phyloP scores from a whole-genome alignment of 2,329 filamentous ascomycete genomes.

The Akanthomyces uredinophilus region DNA sequence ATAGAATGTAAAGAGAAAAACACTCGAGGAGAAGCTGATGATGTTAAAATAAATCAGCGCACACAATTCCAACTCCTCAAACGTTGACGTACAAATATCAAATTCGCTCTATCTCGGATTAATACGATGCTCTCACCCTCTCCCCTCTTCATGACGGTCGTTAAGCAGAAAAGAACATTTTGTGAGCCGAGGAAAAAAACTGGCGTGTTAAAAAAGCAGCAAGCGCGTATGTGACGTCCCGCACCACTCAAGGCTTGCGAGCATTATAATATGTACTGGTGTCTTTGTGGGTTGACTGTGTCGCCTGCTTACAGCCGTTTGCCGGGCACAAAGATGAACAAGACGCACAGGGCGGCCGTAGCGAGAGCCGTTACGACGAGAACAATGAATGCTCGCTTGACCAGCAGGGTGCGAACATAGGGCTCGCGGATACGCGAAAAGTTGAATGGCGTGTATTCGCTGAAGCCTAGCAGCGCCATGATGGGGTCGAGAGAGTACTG shows the following conservation, averaged over 20 bases:
- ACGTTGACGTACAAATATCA: constrained; percentile 1
- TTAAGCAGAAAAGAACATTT: not conserved
- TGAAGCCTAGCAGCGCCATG: constrained; percentile 81
- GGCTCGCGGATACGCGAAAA: constrained; percentile 85
- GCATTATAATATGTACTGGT: constrained; percentile 3
- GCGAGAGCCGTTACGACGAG: constrained; percentile 69
- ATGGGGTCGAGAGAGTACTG: constrained; percentile 94
- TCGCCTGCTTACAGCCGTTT: constrained; percentile 57
- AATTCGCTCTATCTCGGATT: not conserved
- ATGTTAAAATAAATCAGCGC: not conserved
- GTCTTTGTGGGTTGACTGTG: not conserved
- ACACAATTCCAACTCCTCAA: not conserved
- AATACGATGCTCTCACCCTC: not conserved
- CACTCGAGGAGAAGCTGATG: not conserved
- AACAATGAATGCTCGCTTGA: constrained; percentile 77
- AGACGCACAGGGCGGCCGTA: constrained; percentile 74
- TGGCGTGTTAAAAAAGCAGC: not conserved
- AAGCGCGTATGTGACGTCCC: constrained; percentile 2
- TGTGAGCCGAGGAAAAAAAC: not conserved
- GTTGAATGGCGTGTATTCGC: constrained; percentile 94
- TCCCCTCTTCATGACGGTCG: constrained; percentile 3
- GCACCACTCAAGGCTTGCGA: not conserved
- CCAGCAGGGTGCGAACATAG: constrained; percentile 80
- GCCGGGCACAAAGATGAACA: constrained; percentile 94
- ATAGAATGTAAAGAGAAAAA: not conserved